phyloP scores from a whole-genome alignment of 1,284 basidiomycete species.

The Sporisorium iseilematis-ciliati region DNA sequence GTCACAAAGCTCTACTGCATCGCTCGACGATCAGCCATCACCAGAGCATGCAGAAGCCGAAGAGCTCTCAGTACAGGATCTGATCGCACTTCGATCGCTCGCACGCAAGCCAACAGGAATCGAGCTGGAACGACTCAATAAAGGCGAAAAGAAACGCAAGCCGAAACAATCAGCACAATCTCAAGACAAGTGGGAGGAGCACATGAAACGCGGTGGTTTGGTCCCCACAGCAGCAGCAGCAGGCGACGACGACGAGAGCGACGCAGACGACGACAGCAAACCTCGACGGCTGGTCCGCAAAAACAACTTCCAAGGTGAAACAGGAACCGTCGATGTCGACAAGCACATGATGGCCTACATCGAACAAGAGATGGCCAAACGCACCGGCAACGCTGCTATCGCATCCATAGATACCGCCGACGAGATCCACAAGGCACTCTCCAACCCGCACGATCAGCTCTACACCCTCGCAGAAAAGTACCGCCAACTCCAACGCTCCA shows the following conservation, averaged over 20 bases:
- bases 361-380: constrained; percentile 87
- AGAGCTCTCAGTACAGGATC: constrained; percentile 76
- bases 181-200: constrained; percentile 39
- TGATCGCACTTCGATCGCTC: constrained; percentile 85
- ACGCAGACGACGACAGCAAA: constrained; percentile 58
- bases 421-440: constrained; percentile 3
- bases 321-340: constrained; percentile 93
- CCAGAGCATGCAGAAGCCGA: not conserved
- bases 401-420: not conserved
- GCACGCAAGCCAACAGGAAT: constrained; percentile 82
- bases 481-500: constrained; percentile 64
- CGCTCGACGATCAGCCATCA: not conserved
- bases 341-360: constrained; percentile 99
- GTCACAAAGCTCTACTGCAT: not conserved
- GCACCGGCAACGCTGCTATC: constrained; percentile 57
- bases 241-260: constrained; percentile 20
- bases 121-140: constrained; percentile 83
- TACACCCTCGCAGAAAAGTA: constrained; percentile 81
- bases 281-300: constrained; percentile 75
- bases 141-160: constrained; percentile 78
- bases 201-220: constrained; percentile 51
- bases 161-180: constrained; percentile 7
- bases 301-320: constrained; percentile 97
- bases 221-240: constrained; percentile 4
- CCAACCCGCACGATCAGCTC: constrained; percentile 85